Base-by-base conservation (phyloP, 164 flowering plant species). In the Santalum album region DNA sequence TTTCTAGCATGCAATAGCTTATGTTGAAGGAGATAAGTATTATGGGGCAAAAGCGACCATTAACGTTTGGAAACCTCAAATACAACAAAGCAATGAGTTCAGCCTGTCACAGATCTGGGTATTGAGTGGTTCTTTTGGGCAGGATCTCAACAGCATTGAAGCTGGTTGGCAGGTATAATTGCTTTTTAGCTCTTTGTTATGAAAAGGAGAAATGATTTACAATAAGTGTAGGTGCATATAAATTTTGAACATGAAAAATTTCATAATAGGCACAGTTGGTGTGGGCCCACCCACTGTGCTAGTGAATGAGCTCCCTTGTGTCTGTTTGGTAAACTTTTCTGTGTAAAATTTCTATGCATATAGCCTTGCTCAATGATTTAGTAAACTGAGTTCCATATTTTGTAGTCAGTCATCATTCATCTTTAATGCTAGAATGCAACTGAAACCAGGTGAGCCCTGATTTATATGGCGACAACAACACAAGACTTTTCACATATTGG, bases 101-200 rank as follows among this genome's bases (percentile, higher is more conserved):
- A 92, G 98, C 72, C 73, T 92, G 73, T 92, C 98, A 52, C 98
- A 92, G 75, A 65, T 92, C 12, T 92, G 98, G 98, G 58, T 92
- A 22, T 62, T 92, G 60, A 94, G 95, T 52, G 98, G 98, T 51
- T 81, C 95, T 19, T 92, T 92, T 66, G 98, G 98, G 58, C 70
- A 90, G 72, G 97, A 90, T 78, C 95, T 89, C 47, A 86, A 89
- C 67, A 84, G 90, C 74, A 84, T 89, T 70, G 97, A 89, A 79
- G 95, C 95, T 71, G 97, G 97, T 50, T 89, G 97, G 97, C 91
- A 81, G 87, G 96, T 85, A 64, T 3, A n/a, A n/a, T n/a, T n/a
- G n/a, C n/a, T n/a, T n/a, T n/a, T n/a, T n/a, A n/a, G n/a, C n/a
- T n/a, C n/a, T n/a, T n/a, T n/a, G n/a, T n/a, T n/a, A n/a, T n/a